phyloP scores from a whole-genome alignment of 2,329 filamentous ascomycete genomes.

The Apiospora pterosperma region DNA sequence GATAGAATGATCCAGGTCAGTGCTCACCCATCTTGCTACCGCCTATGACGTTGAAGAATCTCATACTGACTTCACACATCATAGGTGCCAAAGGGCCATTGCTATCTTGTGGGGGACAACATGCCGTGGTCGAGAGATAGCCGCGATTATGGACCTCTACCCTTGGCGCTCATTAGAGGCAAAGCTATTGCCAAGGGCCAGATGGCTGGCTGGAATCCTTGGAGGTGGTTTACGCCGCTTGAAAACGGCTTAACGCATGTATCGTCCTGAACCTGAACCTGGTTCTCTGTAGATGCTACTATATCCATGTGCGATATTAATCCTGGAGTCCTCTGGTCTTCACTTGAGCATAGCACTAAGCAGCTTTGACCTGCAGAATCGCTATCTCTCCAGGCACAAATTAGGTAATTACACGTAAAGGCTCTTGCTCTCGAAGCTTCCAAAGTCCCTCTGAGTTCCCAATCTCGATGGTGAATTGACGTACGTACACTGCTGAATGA shows the following conservation, averaged over 20 bases:
- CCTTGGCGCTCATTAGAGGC: conserved; percentile 77
- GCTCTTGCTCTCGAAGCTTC: not conserved
- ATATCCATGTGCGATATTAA: not conserved
- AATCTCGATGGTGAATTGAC: not conserved
- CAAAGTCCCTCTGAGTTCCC: not conserved
- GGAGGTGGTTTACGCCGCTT: conserved; percentile 49
- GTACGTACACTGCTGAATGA: not conserved
- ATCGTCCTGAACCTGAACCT: not conserved
- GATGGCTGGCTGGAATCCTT: conserved; percentile 38
- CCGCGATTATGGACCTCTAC: conserved; percentile 79
- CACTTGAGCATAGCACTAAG: not conserved
- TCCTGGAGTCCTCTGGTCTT: not conserved
- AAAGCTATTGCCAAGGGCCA: conserved; percentile 66
- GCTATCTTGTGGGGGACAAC: conserved; percentile 89
- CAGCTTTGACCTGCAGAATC: not conserved
- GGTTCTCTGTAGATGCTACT: not conserved
- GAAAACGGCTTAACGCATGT: conserved; percentile 33
- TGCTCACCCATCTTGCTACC: conserved; percentile 2
- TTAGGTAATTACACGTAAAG: not conserved
- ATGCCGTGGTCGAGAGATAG: conserved; percentile 81
- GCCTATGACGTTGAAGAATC: too few species aligned
- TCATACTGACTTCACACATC: not conserved
- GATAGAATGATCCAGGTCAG: conserved; percentile 64
- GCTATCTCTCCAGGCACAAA: conserved; percentile 6
- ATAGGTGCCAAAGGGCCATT: conserved; percentile 86